These are phyloP conservation scores for Stentor coeruleus DNA, from an alignment of 73 alveolate species.

Conservation along the genomic window DNA sequence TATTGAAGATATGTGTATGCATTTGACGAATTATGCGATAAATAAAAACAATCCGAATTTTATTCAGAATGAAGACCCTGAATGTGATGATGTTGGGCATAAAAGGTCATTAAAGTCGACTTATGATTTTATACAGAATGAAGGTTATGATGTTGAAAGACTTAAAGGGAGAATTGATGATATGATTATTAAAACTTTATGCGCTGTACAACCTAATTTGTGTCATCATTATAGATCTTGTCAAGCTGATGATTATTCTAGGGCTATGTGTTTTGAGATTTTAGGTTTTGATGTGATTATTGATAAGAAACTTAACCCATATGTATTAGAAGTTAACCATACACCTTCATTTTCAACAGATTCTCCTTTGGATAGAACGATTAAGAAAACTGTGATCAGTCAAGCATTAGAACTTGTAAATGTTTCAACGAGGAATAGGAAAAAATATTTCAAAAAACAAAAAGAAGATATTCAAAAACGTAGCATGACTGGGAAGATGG, in stretches of 20 bases:
- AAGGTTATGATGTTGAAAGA: slow-evolving; percentile 25
- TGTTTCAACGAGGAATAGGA: slow-evolving; percentile 21
- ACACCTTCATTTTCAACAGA: slow-evolving; percentile 63
- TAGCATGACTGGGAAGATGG: slow-evolving; percentile 14
- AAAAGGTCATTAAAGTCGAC: neutral
- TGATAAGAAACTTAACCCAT: slow-evolving; percentile 44
- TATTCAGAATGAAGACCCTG: slow-evolving; percentile 40
- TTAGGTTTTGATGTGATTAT: slow-evolving; percentile 26
- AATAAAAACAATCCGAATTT: slow-evolving; percentile 74
- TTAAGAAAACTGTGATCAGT: slow-evolving; percentile 39
- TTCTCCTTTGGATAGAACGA: slow-evolving; percentile 50
- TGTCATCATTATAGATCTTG: slow-evolving; percentile 26
- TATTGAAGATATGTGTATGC: slow-evolving; percentile 69
- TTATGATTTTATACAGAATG: neutral
- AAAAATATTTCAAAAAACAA: neutral
- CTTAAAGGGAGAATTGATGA: slow-evolving; percentile 4
- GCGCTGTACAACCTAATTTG: slow-evolving; percentile 25
- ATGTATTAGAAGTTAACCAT: slow-evolving; percentile 51
- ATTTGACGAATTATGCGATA: slow-evolving; percentile 84
- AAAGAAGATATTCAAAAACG: slow-evolving; percentile 15
- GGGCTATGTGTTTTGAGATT: slow-evolving; percentile 32
- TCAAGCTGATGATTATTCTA: slow-evolving; percentile 26
- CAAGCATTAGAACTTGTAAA: slow-evolving; percentile 45
- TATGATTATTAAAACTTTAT: slow-evolving; percentile 20
- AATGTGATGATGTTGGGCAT: slow-evolving; percentile 29